Base-by-base conservation (phyloP, 176 grass and related monocot genomes). In the Echinochloa phyllopogon region DNA sequence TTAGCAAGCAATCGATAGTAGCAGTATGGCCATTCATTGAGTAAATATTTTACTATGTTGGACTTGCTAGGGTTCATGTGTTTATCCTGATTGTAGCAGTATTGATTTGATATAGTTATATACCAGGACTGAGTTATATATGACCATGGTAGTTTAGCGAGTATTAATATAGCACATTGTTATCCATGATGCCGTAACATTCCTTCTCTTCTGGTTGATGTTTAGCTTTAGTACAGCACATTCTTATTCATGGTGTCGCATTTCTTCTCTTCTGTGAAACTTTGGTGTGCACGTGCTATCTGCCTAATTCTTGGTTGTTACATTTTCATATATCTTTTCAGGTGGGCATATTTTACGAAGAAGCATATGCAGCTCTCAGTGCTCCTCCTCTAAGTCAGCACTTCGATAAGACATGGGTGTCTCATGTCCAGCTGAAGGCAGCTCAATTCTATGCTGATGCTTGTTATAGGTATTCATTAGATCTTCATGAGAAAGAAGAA, bases 301-400 rank as follows among this genome's bases (percentile, higher is more conserved):
- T 77, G 70, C 8, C 43, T 63, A 43, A 79, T 83, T 87, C 39
- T 58, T 65, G 6, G 12, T 37, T 12, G 37, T 53, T 47, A 48
- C 43, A 62, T 38, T 23, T 14, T 23, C 13, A 41, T 33, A 48
- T 71, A 66, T 86, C 18, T 68, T 83, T 86, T 86, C 83, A 99
- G 97, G 97, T 96, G 59, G 97, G 97, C 47, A 58, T 99, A 79
- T 96, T 89, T 85, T 99, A 99, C 2, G 97, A 99, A 78, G 97
- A 99, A 89, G 90, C 97, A 58, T 94, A 92, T 58, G 97, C 94
- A 75, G 69, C 90, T 72, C 86, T 99, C 25, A 92, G 81, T 59
- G 70, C 79, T 57, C 10, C 94, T 89, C 86, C 84, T 20, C 94
- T 99, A 69, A 99, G 77, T 70, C 93, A 94, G 72, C 94, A 96